Base-by-base conservation (phyloP, 306 rosid species). In the Geum urbanum region DNA sequence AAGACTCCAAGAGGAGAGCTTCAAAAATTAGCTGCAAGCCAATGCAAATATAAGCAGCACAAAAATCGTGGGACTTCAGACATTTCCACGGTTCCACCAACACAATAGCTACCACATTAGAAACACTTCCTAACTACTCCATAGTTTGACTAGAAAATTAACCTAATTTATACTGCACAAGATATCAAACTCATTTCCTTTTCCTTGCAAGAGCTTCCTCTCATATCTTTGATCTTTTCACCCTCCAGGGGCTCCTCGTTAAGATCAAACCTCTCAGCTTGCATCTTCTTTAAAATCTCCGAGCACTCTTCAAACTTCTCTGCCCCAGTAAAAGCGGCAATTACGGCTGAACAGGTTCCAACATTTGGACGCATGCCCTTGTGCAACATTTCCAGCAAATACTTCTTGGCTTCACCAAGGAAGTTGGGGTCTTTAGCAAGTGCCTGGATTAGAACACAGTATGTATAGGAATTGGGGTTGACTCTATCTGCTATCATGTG, bases 331-430 rank as follows among this genome's bases (percentile, higher is more conserved):
- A 91, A 72, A 0, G 78, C 92, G 82, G 86, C 90, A 39, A 92
- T 82, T 45, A 87, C 86, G 0, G 75, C 81, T 0, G 77, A 69
- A 16, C 87, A 92, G 0, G 84, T 83, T 22, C 74, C 40, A 5
- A 90, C 96, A 80, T 86, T 89, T 9, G 95, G 95, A 24, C 40
- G 67, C 89, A 83, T 82, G 18, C 89, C 95, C 58, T 80, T 89
- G 0, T 64, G 85, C 85, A 86, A 71, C 92, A 89, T 89, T 45
- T 92, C 95, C 77, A 86, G 45, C 61, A 87, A 13, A 24, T 54
- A 86, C 70, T 82, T 84, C 78, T 58, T 67, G 5, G 86, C 92
- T 11, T 92, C 90, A 44, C 52, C 76, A 58, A 77, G 19, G 43
- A 81, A 80, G 74, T 72, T 83, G 0, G 69, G 67, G 72, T 86